Evolutionary conservation across 2,329 filamentous ascomycete genomes (phyloP), one percentile per base, ranked within the genome.

Genomic region (Monilinia vaccinii-corymbosi): DNA sequence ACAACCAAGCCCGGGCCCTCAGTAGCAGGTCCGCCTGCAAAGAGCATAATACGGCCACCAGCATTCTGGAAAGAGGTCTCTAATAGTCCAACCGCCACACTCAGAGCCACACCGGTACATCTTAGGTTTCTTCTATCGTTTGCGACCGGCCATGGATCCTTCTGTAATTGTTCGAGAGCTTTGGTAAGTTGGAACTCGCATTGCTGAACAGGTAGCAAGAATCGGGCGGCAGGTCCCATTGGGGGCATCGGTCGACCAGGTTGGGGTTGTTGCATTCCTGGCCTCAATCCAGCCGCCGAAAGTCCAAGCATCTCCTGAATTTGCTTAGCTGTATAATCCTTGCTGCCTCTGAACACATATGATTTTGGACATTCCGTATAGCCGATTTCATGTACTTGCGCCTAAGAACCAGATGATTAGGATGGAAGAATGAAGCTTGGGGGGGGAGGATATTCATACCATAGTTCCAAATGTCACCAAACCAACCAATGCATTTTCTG

Each of bases 261-360:
- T 66, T 87, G 86, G 65, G 86, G 85, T 75, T 88, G 84, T 71
- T 81, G 77, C 45, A 74, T 75, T 58, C 84, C 85, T 28, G 91
- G 91, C 65, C 94, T 85, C 64, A 91, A 74, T 40, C 85, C 84
- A 28, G 88, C 79, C 23, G 87, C 82, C 51, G 86, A 80, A 58
- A 97, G 80, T 32, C 92, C 94, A 55, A 99, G 86, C 94, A 99
- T 99, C 72, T 99, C 94, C 75, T 97, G 93, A n/a, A 99, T 91
- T 73, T 97, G 92, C 77, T 97, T 97, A 58, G 92, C 89, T n/a
- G 86, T 82, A 74, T 99, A 99, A 71, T 99, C 94, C 79, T 97
- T 99, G 79, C 86, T 97, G 44, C 94, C 94, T 60, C 93, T 85
- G 81, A 99, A 99, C 46, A 99, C 94, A 71, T 97, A 99, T 7